Percentiles rank a stretch among this genome's conserved stretches.
phyloP scores from a whole-genome alignment of 2,329 filamentous ascomycete species.

The Sporothrix variecibatus region DNA sequence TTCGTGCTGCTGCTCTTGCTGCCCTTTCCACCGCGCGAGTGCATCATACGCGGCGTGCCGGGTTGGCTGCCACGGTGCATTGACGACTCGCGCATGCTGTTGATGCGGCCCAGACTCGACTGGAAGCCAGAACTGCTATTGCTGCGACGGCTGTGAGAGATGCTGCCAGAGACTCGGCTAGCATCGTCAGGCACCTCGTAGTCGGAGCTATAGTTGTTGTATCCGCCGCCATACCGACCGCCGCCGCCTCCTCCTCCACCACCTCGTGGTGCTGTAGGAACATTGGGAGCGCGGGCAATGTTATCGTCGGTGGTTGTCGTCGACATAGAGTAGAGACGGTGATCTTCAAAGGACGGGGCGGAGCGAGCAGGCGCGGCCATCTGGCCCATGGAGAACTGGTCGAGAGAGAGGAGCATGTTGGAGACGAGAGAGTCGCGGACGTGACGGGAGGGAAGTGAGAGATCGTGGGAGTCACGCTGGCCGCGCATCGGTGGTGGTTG shows the following conservation, averaged over 20 bases:
- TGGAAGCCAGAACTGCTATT: conserved; percentile 78
- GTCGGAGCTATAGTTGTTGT: conserved; percentile 53
- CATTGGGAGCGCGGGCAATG: conserved; percentile 25
- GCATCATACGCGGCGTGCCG: conserved; percentile 48
- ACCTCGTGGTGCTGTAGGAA: conserved; percentile 19
- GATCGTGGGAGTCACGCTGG: conserved; percentile 74
- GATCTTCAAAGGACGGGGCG: conserved; percentile 41
- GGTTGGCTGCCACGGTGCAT: conserved; percentile 40
- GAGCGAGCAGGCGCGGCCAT: conserved; percentile 34
- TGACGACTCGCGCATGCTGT: conserved; percentile 59
- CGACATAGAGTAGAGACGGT: conserved; percentile 37
- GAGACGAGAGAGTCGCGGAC: conserved; percentile 89
- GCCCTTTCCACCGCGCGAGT: conserved; percentile 61
- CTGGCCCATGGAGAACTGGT: conserved; percentile 69
- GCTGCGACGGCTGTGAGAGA: conserved; percentile 66
- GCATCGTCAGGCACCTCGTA: conserved; percentile 50
- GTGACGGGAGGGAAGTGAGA: conserved; percentile 75
- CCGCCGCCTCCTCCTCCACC: conserved; percentile 29
- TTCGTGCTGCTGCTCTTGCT: conserved; percentile 71
- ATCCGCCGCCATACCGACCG: conserved; percentile 49
- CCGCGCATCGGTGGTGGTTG: conserved; percentile 31
- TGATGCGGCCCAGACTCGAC: conserved; percentile 60
- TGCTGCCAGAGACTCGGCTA: conserved; percentile 54
- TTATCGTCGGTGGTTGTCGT: conserved; percentile 32
- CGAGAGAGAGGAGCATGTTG: conserved; percentile 92